phyloP scores from a whole-genome alignment of 139 green algal species.

The Coccomyxa sp. region DNA sequence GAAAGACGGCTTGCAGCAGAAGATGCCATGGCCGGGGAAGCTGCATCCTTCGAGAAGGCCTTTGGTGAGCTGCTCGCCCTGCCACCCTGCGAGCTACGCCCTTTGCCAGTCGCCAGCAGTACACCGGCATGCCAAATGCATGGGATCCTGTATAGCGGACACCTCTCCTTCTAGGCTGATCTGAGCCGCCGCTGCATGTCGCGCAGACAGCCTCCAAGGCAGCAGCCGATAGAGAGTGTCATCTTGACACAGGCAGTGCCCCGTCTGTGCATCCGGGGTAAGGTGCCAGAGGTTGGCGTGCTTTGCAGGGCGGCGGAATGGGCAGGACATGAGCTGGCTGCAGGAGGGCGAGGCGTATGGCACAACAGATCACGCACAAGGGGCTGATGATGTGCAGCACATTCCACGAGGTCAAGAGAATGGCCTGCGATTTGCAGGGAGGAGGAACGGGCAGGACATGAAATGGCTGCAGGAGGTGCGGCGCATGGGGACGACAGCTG shows the following conservation, averaged over 20 bases:
- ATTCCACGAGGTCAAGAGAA: too few species aligned
- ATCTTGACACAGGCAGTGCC: not conserved
- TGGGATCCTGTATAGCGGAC: not conserved
- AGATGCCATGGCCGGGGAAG: constrained; percentile 45
- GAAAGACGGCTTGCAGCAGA: constrained; percentile 24
- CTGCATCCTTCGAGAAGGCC: constrained; percentile 51
- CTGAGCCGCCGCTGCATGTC: too few species aligned
- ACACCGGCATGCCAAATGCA: not conserved
- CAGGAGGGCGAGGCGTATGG: constrained; percentile 63
- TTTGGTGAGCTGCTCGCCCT: constrained; percentile 11
- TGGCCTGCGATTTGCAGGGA: too few species aligned
- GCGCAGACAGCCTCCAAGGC: too few species aligned
- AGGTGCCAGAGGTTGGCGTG: not conserved
- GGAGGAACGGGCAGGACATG: constrained; percentile 35
- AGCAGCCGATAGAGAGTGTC: too few species aligned
- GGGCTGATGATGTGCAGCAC: too few species aligned
- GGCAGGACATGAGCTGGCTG: constrained; percentile 65
- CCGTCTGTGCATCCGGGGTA: not conserved
- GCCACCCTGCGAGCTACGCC: not conserved
- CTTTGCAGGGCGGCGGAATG: not conserved
- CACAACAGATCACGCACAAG: constrained; percentile 75
- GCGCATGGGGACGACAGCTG: constrained; percentile 58
- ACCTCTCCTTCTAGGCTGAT: not conserved
- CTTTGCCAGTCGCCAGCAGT: not conserved
- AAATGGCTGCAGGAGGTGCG: constrained; percentile 76